Percentiles rank a stretch among this genome's conserved stretches.
These are phyloP conservation scores for Ceriops tagal DNA, from an alignment of 345 rosid genomes.

Conservation along the genomic window DNA sequence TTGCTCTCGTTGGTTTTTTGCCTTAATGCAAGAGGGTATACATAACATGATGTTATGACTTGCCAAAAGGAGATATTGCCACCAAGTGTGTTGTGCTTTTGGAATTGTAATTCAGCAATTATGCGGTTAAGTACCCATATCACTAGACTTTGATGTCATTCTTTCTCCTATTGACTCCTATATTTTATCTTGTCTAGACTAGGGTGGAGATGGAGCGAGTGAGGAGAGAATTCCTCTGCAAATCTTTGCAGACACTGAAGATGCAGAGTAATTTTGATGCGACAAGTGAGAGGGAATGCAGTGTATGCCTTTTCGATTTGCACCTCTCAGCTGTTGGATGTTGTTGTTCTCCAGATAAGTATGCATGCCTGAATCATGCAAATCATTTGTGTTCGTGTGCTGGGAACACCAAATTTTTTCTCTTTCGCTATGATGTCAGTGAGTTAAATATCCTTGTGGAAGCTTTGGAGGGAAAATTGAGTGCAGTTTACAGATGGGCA, in stretches of 20 bases:
- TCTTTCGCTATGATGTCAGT: slow-evolving; percentile 75
- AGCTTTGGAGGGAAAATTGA: slow-evolving; percentile 94
- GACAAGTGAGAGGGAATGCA: slow-evolving; percentile 86
- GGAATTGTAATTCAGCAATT: slow-evolving; percentile 1
- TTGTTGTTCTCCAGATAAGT: slow-evolving; percentile 82
- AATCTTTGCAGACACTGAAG: slow-evolving; percentile 59
- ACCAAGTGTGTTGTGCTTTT: background rate
- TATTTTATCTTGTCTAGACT: slow-evolving; percentile 36
- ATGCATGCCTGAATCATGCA: slow-evolving; percentile 84
- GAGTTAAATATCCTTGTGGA: slow-evolving; percentile 87
- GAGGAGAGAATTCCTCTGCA: slow-evolving; percentile 62
- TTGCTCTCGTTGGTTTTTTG: slow-evolving; percentile 6
- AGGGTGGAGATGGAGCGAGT: slow-evolving; percentile 77
- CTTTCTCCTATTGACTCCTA: slow-evolving; percentile 16
- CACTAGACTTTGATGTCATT: background rate
- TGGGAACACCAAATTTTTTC: slow-evolving; percentile 61
- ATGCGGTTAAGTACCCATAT: background rate
- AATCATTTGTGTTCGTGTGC: slow-evolving; percentile 80
- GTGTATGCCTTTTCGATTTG: slow-evolving; percentile 83
- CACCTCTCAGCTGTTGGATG: slow-evolving; percentile 98
- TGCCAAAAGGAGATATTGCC: too few species aligned
- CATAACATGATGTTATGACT: too few species aligned
- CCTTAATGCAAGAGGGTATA: background rate
- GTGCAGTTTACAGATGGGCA: slow-evolving; percentile 98
- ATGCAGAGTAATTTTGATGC: slow-evolving; percentile 92